Evolutionary conservation across 495 filamentous ascomycete species (phyloP), one percentile per base, ranked within the genome.

Genomic region (Penicillium chermesinum): DNA sequence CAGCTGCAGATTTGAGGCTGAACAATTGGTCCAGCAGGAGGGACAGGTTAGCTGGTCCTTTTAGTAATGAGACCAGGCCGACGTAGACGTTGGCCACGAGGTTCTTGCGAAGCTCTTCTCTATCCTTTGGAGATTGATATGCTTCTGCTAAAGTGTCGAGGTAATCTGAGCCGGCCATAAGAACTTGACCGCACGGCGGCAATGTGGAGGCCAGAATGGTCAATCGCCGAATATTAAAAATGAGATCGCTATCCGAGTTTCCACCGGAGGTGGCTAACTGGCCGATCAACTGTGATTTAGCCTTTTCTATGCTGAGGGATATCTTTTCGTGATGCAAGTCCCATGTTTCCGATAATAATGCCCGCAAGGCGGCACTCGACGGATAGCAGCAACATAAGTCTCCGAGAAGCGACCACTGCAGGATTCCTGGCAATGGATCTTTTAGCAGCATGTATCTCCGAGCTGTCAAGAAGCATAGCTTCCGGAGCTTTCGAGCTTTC

Each of bases 111-210:
- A 85, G 59, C 6, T 74, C 73, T 12, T 74, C 76, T 36, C 81
- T 37, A 2, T 35, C 76, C 52, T 73, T 76, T 18, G 54, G 48
- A 41, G 80, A 67, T 36, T 72, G 78, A 63, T 86, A 94, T 41
- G 79, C 79, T 50, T 72, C 77, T 25, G 76, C 69, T 12, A 94
- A 70, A 2, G 84, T 81, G 58, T 96, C 90, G 10, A 95, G 59
- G 55, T 90, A 90, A 62, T 95, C 90, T 39, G 87, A 87, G 14
- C 90, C 90, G 1, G 83, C 82, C 62, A 94, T 75, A 39, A 95
- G 82, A 55, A 84, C 82, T 34, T 74, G 68, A 32, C 74, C 73
- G 58, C 51, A 60, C 27, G 51, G 53, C 21, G 63, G 64, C 20
- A 71, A 52, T 7, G 53, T 55, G 7, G 69, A 73, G 5, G 62